These are phyloP conservation scores for Priceomyces medius DNA, from an alignment of 805 yeast genomes.

Conservation along the genomic window DNA sequence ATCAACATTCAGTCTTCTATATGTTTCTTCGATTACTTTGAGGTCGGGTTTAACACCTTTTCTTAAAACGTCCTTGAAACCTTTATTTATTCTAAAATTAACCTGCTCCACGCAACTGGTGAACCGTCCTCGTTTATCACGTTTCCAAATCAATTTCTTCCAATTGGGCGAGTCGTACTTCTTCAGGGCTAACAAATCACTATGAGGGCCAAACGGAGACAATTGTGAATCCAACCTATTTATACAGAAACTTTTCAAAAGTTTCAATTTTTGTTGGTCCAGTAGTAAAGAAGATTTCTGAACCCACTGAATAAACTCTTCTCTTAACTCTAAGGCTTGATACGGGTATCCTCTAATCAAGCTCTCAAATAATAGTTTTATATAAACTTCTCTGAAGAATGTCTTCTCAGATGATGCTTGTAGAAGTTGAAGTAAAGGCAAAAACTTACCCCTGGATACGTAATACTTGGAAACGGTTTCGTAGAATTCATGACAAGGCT, in stretches of 20 bases:
- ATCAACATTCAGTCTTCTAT: constrained; percentile 22
- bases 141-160: constrained; percentile 18
- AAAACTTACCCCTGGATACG: constrained; percentile 24
- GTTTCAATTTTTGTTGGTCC: constrained; percentile 10
- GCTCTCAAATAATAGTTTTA: constrained; percentile 26
- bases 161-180: constrained; percentile 27
- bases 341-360: constrained; percentile 36
- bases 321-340: constrained; percentile 22
- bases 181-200: constrained; percentile 12
- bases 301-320: constrained; percentile 15
- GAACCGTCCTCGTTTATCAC: constrained; percentile 13
- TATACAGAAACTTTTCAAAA: constrained; percentile 17
- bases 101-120: constrained; percentile 22
- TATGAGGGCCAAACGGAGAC: constrained; percentile 24
- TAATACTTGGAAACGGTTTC: constrained; percentile 26
- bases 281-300: constrained; percentile 8
- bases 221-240: constrained; percentile 22
- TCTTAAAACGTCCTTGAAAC: constrained; percentile 31
- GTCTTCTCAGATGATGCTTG: constrained; percentile 13
- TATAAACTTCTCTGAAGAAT: constrained; percentile 21
- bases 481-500: constrained; percentile 18
- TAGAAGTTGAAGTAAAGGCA: constrained; percentile 27
- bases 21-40: constrained; percentile 29
- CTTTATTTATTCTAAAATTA: constrained; percentile 29
- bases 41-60: constrained; percentile 38